These are phyloP conservation scores for Ogataea chonburiensis DNA, from an alignment of 805 yeast species.

Conservation along the genomic window DNA sequence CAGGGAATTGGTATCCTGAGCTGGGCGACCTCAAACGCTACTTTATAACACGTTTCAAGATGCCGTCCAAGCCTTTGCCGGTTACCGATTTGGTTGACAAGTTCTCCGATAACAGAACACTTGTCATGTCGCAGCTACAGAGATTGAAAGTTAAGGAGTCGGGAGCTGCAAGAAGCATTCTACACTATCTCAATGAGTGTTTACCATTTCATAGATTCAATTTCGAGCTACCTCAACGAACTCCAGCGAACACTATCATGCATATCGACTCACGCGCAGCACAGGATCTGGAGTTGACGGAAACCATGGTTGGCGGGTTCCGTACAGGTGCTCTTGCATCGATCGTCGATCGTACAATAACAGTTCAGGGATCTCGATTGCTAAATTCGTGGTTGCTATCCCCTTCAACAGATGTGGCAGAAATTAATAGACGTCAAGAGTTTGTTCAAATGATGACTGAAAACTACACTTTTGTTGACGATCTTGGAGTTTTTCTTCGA, in stretches of 20 bases:
- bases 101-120: slow-evolving; percentile 37
- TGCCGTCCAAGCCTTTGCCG: slow-evolving; percentile 41
- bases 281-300: slow-evolving; percentile 69
- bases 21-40: slow-evolving; percentile 58
- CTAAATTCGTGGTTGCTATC: slow-evolving; percentile 78
- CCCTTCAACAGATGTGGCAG: slow-evolving; percentile 63
- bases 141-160: slow-evolving; percentile 47
- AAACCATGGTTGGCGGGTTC: slow-evolving; percentile 55
- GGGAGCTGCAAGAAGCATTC: slow-evolving; percentile 58
- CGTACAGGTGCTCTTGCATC: slow-evolving; percentile 68
- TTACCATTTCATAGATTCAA: slow-evolving; percentile 65
- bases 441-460: slow-evolving; percentile 45
- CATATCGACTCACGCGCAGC: slow-evolving; percentile 81
- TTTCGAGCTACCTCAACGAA: slow-evolving; percentile 65
- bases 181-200: slow-evolving; percentile 70
- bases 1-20: slow-evolving; percentile 56
- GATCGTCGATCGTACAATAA: slow-evolving; percentile 70
- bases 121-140: slow-evolving; percentile 29
- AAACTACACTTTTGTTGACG: slow-evolving; percentile 30
- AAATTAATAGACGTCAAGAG: slow-evolving; percentile 55
- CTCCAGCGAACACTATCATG: slow-evolving; percentile 52
- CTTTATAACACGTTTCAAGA: slow-evolving; percentile 52
- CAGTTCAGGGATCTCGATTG: slow-evolving; percentile 80
- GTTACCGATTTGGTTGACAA: slow-evolving; percentile 38
- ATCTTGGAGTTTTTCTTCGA: slow-evolving; percentile 38